Base-by-base conservation (phyloP, 202 grass and related monocot genomes). In the Saccharum hybrid region DNA sequence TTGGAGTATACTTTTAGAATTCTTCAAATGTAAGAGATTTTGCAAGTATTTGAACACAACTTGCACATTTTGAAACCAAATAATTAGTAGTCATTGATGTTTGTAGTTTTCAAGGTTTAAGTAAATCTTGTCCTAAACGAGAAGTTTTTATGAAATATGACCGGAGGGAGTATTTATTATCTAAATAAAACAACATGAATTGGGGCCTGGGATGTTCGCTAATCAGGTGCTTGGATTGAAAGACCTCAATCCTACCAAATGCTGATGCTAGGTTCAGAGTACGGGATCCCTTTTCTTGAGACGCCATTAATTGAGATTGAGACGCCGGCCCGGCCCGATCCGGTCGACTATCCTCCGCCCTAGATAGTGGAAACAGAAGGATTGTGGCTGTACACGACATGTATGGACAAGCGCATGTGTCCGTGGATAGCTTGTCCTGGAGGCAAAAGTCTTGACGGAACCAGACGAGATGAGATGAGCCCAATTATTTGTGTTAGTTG, bases 401-500 rank as follows among this genome's bases (percentile, higher is more conserved):
- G 43, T 1, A 36, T 51, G 14, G 31, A n/a, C 60, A 40, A 11
- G 7, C 14, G 42, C 70, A 18, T 30, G 81, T 51, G 70, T 74
- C 5, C 0, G 7, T 61, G 57, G 26, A 15, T 12, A 66, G 6
- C 60, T 40, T 66, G n/a, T 39, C 45, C 14, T 39, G n/a, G 31
- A 37, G 34, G 16, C n/a, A 63, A 74, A 65, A 39, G 70, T 10
- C 12, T 13, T 52, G 10, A 16, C 14, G 60, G 71, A 60, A 57
- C 81, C 71, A 76, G 45, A 42, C 1, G 34, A 42, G 63, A 30
- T 63, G 60, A 28, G 23, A 12, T 11, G 36, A 37, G 36, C 5
- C 21, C 48, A 68, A 69, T 57, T 21, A 62, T 81, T 81, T 60
- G 66, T 71, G 78, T 43, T 81, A 0, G 36, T 65, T 65, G 38